Evolutionary conservation across 129 eudicot species (phyloP).

Genomic region (Gnaphalium uliginosum): DNA sequence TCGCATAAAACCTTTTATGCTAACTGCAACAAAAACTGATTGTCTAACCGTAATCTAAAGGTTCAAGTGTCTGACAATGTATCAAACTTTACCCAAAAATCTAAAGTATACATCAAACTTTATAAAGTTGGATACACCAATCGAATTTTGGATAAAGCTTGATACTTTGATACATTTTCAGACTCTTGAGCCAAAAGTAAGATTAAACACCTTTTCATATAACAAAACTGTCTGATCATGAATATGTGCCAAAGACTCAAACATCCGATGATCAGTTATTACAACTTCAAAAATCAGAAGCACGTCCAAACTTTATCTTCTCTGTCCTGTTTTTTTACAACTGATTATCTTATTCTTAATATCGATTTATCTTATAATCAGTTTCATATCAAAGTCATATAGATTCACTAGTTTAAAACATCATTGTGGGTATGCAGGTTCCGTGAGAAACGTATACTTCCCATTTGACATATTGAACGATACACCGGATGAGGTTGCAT

Average conservation of each 20-base stretch:
- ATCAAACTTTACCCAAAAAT: too few species aligned
- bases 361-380: background rate
- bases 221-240: background rate
- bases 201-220: background rate
- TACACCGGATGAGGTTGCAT: conserved; percentile 73
- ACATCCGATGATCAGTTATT: background rate
- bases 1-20: background rate
- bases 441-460: conserved; percentile 68
- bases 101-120: background rate
- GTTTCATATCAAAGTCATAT: background rate
- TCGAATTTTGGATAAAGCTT: background rate
- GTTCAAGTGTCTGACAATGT: background rate
- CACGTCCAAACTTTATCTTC: background rate
- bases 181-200: background rate
- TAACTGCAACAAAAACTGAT: background rate
- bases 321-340: background rate
- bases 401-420: background rate
- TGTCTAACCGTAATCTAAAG: background rate
- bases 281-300: conserved; percentile 3
- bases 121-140: background rate
- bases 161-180: background rate
- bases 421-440: conserved; percentile 40
- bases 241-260: background rate
- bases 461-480: conserved; percentile 70
- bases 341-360: background rate